Percentiles rank a stretch among this genome's conserved stretches.
Conservation (phyloP, 352 stramenopile species). For the Phytophthora cryptogea region DNA sequence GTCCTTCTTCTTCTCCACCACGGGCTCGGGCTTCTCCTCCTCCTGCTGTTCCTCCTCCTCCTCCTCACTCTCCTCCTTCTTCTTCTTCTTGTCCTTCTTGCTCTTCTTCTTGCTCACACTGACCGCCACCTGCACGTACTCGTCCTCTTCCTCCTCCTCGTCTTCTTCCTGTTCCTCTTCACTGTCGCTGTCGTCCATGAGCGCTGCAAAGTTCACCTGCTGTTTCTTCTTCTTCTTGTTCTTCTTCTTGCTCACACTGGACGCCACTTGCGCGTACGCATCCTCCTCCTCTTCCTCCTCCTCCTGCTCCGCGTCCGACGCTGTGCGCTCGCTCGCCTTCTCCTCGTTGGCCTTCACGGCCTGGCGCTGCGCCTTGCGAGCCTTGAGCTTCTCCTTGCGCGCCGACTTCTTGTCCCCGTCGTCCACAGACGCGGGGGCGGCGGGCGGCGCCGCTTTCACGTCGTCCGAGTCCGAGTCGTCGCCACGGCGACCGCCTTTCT, state of each 20-base stretch:
- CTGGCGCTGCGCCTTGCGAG: constrained; percentile 59
- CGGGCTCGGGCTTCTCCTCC: constrained; percentile 33
- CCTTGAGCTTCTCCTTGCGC: constrained; percentile 79
- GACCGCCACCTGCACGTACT: constrained; percentile 44
- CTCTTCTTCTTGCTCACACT: constrained; percentile 52
- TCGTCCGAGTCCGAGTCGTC: constrained; percentile 82
- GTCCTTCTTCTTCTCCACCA: constrained; percentile 62
- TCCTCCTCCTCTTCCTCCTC: constrained; percentile 49
- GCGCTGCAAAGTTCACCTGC: constrained; percentile 48
- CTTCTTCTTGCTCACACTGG: constrained; percentile 71
- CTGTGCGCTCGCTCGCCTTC: constrained; percentile 33
- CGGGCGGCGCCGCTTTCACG: constrained; percentile 29
- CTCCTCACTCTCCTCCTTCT: constrained; percentile 58
- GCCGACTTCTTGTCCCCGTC: constrained; percentile 77
- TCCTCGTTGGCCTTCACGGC: constrained; percentile 49
- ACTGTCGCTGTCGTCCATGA: constrained; percentile 42
- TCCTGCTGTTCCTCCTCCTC: constrained; percentile 52
- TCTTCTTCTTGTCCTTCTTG: constrained; percentile 59
- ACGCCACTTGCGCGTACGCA: constrained; percentile 60
- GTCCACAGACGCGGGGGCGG: constrained; percentile 28
- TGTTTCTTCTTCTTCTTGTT: constrained; percentile 83
- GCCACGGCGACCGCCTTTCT: constrained; percentile 73
- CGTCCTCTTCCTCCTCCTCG: constrained; percentile 29
- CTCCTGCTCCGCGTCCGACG: constrained; percentile 33
- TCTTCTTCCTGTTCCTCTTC: constrained; percentile 42